A percentile compares a stretch with the other conserved stretches of the same genome.
These are phyloP conservation scores for Cutaneotrichosporon mucoides DNA, from an alignment of 1,284 basidiomycete species.

Conservation along the genomic window DNA sequence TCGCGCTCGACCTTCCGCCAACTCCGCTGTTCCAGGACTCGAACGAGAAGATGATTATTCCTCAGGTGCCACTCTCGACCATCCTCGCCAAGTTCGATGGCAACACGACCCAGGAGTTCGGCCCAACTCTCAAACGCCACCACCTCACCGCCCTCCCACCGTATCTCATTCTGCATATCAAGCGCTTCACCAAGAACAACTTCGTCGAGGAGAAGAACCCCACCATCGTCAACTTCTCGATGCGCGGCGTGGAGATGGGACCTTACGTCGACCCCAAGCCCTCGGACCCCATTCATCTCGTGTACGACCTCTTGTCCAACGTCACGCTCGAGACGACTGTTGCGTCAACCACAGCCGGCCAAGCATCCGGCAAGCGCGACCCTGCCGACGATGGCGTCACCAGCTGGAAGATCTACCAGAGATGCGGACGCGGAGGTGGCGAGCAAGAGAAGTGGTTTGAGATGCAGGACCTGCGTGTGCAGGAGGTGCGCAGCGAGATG, in stretches of 20 bases:
- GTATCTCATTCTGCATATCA: constrained; percentile 92
- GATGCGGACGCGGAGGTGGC: constrained; percentile 64
- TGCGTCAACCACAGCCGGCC: constrained; percentile 64
- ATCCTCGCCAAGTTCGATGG: constrained; percentile 98
- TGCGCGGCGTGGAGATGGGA: constrained; percentile 82
- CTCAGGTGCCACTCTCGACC: constrained; percentile 86
- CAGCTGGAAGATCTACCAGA: constrained; percentile 84
- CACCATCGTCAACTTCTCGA: constrained; percentile 95
- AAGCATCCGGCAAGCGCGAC: constrained; percentile 27
- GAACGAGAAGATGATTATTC: constrained; percentile 96
- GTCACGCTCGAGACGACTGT: constrained; percentile 85
- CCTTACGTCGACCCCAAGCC: constrained; percentile 75
- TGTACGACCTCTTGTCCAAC: constrained; percentile 95
- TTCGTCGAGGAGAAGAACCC: constrained; percentile 99
- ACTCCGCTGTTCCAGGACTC: constrained; percentile 94
- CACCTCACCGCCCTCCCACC: constrained; percentile 83
- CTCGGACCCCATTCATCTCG: constrained; percentile 56
- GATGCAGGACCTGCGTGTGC: constrained; percentile 94
- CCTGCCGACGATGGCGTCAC: constrained; percentile 32
- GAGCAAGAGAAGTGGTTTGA: constrained; percentile 93
- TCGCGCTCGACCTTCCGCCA: constrained; percentile 91
- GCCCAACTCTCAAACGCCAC: constrained; percentile 79
- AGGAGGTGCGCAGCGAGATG: constrained; percentile 93
- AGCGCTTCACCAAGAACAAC: constrained; percentile 95
- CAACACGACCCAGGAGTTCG: constrained; percentile 78